Evolutionary conservation across 768 basidiomycete genomes (phyloP).

Genomic region (Hirschioporus abietinus): DNA sequence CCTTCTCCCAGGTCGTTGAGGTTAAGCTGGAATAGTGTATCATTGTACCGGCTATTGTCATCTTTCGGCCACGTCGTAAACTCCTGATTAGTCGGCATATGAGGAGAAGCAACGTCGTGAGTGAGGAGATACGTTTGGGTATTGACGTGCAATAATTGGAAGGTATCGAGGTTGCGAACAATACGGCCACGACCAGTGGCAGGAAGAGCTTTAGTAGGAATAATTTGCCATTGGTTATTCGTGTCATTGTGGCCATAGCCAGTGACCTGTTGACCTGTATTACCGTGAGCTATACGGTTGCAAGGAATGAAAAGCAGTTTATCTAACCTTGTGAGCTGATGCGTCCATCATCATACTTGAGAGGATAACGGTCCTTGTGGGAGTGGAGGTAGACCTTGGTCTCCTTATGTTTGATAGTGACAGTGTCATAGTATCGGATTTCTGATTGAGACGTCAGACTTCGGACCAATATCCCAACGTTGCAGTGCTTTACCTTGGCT

Average conservation of each 20-base stretch:
- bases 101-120: slow-evolving; percentile 95
- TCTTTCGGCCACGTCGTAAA: slow-evolving; percentile 90
- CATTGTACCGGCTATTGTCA: slow-evolving; percentile 72
- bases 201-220: slow-evolving; percentile 93
- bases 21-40: slow-evolving; percentile 80
- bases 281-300: slow-evolving; percentile 8
- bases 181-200: slow-evolving; percentile 90
- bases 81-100: slow-evolving; percentile 98
- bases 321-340: slow-evolving; percentile 82
- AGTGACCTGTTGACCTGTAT: slow-evolving; percentile 87
- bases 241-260: slow-evolving; percentile 91
- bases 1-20: slow-evolving; percentile 72
- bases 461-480: slow-evolving; percentile 6
- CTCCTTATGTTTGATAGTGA: slow-evolving; percentile 87
- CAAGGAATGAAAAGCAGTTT: neutral
- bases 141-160: slow-evolving; percentile 84
- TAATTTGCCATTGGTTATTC: slow-evolving; percentile 94
- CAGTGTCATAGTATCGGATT: slow-evolving; percentile 85
- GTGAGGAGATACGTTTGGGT: slow-evolving; percentile 83
- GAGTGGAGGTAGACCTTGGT: slow-evolving; percentile 94
- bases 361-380: slow-evolving; percentile 84
- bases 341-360: slow-evolving; percentile 93
- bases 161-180: slow-evolving; percentile 82
- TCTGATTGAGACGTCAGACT: slow-evolving; percentile 43
- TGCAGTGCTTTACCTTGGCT: slow-evolving; percentile 67